Conservation (phyloP, 495 filamentous ascomycete genomes). For the Durotheca rogersii region DNA sequence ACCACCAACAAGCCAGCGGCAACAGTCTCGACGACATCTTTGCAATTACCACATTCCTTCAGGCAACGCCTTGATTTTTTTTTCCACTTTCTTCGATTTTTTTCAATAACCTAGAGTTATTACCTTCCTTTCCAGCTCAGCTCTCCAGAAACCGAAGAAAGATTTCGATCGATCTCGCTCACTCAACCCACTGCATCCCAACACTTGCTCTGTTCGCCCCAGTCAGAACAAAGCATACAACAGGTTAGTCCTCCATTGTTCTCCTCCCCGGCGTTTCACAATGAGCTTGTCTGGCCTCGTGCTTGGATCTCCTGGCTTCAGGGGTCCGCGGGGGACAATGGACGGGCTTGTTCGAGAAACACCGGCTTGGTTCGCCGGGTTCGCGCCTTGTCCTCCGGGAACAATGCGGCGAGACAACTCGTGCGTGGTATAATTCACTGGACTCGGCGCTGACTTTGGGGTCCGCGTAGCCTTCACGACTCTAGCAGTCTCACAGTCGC, state of each 20-base stretch:
- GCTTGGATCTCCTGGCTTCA: background rate
- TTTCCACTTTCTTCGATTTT: slow-evolving; percentile 25
- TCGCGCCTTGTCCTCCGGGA: slow-evolving; percentile 1
- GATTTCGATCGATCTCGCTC: slow-evolving; percentile 27
- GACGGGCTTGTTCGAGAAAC: slow-evolving; percentile 13
- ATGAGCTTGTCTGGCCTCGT: slow-evolving; percentile 22
- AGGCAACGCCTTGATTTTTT: slow-evolving; percentile 39
- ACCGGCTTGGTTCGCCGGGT: slow-evolving; percentile 4
- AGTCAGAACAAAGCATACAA: slow-evolving; percentile 24
- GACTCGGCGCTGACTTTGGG: slow-evolving; percentile 10
- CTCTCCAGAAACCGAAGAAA: slow-evolving; percentile 38
- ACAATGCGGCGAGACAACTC: background rate
- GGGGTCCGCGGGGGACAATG: background rate
- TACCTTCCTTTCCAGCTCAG: slow-evolving; percentile 37
- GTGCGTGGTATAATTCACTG: too few species aligned
- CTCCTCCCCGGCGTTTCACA: slow-evolving; percentile 11
- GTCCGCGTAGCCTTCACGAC: slow-evolving; percentile 6
- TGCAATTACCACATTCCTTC: slow-evolving; percentile 33
- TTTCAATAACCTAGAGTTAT: slow-evolving; percentile 43
- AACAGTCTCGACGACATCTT: slow-evolving; percentile 35
- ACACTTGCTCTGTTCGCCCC: slow-evolving; percentile 27
- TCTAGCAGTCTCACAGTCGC: slow-evolving; percentile 11
- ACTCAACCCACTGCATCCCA: slow-evolving; percentile 18
- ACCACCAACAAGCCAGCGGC: slow-evolving; percentile 28
- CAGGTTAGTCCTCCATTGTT: slow-evolving; percentile 27